Percentiles rank a stretch among this genome's conserved stretches.
Conservation (phyloP, 2,329 filamentous ascomycete genomes). For the Penicillium frequentans region DNA sequence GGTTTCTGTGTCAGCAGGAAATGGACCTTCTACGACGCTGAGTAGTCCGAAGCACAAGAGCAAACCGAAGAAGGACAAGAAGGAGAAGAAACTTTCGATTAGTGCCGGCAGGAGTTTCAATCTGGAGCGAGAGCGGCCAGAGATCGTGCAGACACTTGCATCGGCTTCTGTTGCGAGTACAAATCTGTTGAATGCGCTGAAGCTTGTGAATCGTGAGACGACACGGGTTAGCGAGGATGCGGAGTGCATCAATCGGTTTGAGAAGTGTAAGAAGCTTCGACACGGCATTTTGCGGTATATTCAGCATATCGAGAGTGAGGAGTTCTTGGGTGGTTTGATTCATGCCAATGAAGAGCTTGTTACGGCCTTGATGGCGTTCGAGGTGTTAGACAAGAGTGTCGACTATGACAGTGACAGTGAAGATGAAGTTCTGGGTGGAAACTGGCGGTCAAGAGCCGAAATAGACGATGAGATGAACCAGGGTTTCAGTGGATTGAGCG, state of each 20-base stretch:
- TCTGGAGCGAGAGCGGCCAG: slow-evolving; percentile 80
- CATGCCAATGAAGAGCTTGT: slow-evolving; percentile 97
- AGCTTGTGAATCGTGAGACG: slow-evolving; percentile 84
- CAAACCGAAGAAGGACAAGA: slow-evolving; percentile 54
- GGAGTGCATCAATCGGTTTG: slow-evolving; percentile 73
- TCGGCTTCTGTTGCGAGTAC: slow-evolving; percentile 88
- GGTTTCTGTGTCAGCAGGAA: slow-evolving; percentile 40
- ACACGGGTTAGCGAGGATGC: slow-evolving; percentile 85
- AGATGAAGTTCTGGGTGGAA: slow-evolving; percentile 48
- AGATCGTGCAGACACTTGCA: slow-evolving; percentile 85
- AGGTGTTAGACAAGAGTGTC: slow-evolving; percentile 73
- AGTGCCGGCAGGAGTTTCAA: slow-evolving; percentile 64
- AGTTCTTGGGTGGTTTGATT: slow-evolving; percentile 87
- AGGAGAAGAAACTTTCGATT: slow-evolving; percentile 51
- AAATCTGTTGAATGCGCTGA: slow-evolving; percentile 82
- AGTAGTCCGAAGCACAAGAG: slow-evolving; percentile 37
- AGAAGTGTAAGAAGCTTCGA: slow-evolving; percentile 80
- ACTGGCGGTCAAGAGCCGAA: slow-evolving; percentile 28
- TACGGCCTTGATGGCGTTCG: slow-evolving; percentile 86
- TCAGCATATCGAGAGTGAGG: slow-evolving; percentile 83
- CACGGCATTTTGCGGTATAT: slow-evolving; percentile 88
- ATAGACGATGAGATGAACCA: slow-evolving; percentile 29
- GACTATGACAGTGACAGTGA: slow-evolving; percentile 67
- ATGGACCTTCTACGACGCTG: slow-evolving; percentile 39
- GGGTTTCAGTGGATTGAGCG: slow-evolving; percentile 34